Evolutionary conservation across 2,329 filamentous ascomycete genomes (phyloP).

Genomic region (Fusarium sp.): DNA sequence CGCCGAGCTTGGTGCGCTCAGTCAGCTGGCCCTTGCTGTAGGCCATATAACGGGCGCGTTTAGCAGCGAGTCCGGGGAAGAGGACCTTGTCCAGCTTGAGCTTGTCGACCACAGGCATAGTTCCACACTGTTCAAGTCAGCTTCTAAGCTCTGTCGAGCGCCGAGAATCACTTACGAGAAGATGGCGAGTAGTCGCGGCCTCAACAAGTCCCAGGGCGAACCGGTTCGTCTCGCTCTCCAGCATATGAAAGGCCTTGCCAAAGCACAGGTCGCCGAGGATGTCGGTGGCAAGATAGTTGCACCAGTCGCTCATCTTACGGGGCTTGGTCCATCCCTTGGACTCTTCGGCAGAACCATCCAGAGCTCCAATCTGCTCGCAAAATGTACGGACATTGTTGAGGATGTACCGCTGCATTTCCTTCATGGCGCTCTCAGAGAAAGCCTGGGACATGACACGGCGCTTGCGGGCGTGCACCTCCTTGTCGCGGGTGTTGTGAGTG

Average conservation of each 20-base stretch:
- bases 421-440: slow-evolving; percentile 75
- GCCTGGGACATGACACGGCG: slow-evolving; percentile 78
- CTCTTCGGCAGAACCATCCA: slow-evolving; percentile 57
- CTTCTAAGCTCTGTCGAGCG: background rate
- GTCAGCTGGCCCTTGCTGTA: slow-evolving; percentile 76
- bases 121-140: slow-evolving; percentile 67
- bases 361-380: slow-evolving; percentile 66
- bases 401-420: slow-evolving; percentile 76
- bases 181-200: slow-evolving; percentile 74
- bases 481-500: slow-evolving; percentile 79
- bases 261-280: slow-evolving; percentile 71
- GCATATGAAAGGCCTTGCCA: slow-evolving; percentile 72
- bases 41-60: slow-evolving; percentile 76
- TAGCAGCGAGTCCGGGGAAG: slow-evolving; percentile 74
- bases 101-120: slow-evolving; percentile 76
- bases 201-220: slow-evolving; percentile 76
- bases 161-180: slow-evolving; percentile 65
- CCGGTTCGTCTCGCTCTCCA: slow-evolving; percentile 69
- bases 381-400: slow-evolving; percentile 75
- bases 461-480: slow-evolving; percentile 76
- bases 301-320: slow-evolving; percentile 73
- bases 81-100: slow-evolving; percentile 75
- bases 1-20: slow-evolving; percentile 74
- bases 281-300: slow-evolving; percentile 72
- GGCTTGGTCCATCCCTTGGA: slow-evolving; percentile 68